Evolutionary conservation across 345 rosid genomes (phyloP).

Genomic region (Boechera retrofracta): DNA sequence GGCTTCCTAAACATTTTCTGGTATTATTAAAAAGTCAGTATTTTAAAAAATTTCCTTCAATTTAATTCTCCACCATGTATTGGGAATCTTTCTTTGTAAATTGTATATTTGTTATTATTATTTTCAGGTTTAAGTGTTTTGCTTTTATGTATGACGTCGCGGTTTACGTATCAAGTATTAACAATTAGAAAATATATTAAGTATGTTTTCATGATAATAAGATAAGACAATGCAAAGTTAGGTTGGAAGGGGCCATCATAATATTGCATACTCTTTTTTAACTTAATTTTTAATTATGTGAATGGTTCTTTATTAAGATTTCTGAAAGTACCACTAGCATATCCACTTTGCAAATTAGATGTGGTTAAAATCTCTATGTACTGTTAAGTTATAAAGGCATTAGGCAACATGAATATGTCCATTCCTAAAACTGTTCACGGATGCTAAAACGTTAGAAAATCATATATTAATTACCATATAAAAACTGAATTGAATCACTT

Average conservation of each 20-base stretch:
- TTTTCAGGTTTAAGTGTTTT: conserved; percentile 22
- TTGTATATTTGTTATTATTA: not conserved
- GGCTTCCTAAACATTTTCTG: not conserved
- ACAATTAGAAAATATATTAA: conserved; percentile 4
- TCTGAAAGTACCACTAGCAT: not conserved
- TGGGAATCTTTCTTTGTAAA: conserved; percentile 28
- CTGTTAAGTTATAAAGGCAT: not conserved
- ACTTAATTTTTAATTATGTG: not conserved
- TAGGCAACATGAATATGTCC: not conserved
- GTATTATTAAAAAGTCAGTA: not conserved
- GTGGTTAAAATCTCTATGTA: not conserved
- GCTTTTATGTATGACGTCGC: conserved; percentile 42
- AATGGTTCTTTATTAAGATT: not conserved
- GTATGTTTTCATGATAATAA: conserved; percentile 8
- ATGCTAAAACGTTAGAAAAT: no score
- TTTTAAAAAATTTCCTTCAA: not conserved
- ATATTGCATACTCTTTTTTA: conserved; percentile 20
- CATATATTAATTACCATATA: no score
- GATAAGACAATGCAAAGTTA: conserved; percentile 35
- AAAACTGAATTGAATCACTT: no score
- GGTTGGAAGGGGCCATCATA: conserved; percentile 42
- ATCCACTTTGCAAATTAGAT: conserved; percentile 2
- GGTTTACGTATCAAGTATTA: conserved; percentile 41
- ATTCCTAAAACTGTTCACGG: not conserved
- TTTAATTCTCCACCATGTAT: conserved; percentile 32